A percentile compares a stretch with the other conserved stretches of the same genome.
phyloP scores from a whole-genome alignment of 2,329 filamentous ascomycete species.

The Apiospora rasikravindrae region DNA sequence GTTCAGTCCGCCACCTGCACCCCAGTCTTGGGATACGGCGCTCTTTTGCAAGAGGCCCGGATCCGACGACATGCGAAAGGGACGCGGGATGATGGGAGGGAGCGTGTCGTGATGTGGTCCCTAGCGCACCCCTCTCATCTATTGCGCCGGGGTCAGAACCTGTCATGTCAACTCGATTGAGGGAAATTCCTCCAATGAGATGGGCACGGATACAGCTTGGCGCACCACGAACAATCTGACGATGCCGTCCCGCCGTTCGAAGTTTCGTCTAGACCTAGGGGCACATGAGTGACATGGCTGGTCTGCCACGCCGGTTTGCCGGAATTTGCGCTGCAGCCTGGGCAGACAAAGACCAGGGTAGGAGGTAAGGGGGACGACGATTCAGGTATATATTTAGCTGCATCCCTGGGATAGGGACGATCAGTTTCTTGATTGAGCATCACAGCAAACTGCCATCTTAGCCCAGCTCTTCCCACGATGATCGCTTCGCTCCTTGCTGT shows the following conservation, averaged over 20 bases:
- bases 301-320: neutral
- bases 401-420: neutral
- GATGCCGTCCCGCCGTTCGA: neutral
- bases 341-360: neutral
- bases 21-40: neutral
- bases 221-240: neutral
- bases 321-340: neutral
- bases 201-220: neutral
- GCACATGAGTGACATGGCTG: neutral
- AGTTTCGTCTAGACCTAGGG: neutral
- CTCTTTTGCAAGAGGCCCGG: neutral
- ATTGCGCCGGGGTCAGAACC: neutral
- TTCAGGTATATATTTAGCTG: constrained; percentile 2
- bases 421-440: neutral
- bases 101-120: constrained; percentile 1
- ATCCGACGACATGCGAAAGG: neutral
- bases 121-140: constrained; percentile 10
- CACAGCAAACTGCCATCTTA: neutral
- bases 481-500: constrained; percentile 6
- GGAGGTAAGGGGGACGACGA: neutral
- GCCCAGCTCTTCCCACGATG: neutral
- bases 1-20: neutral
- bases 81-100: neutral
- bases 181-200: constrained; percentile 1
- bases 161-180: neutral